A percentile compares a stretch with the other conserved stretches of the same genome.
These are phyloP conservation scores for Edaphochlamys debaryana DNA, from an alignment of 139 green algal genomes.

Conservation along the genomic window DNA sequence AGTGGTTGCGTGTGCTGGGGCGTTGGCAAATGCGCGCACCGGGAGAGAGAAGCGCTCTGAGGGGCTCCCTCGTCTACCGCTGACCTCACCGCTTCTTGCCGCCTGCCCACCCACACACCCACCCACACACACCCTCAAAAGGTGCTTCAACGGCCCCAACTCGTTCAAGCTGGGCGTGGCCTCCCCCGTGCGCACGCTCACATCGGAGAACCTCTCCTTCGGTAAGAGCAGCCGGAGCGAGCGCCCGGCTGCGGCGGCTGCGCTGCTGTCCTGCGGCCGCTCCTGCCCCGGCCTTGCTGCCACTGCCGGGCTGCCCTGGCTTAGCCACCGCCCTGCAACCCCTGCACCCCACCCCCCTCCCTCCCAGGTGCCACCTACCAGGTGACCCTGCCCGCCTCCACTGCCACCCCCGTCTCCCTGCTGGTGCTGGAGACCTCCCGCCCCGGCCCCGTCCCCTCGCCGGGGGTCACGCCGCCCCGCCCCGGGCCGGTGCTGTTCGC, in stretches of 20 bases:
- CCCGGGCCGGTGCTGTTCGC: no score
- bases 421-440: slow-evolving; percentile 2
- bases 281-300: no score
- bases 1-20: no score
- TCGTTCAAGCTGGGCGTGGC: slow-evolving; percentile 3
- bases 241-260: not conserved
- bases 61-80: not conserved
- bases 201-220: not conserved
- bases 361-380: not conserved
- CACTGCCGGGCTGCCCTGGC: no score
- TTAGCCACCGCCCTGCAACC: not conserved
- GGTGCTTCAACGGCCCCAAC: slow-evolving; percentile 29
- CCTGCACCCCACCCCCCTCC: not conserved
- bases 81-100: not conserved
- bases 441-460: no score
- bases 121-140: not conserved
- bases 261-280: not conserved
- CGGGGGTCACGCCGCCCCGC: no score
- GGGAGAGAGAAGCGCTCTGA: no score
- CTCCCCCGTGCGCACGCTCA: not conserved
- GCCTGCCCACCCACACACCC: no score
- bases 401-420: not conserved
- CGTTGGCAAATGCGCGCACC: no score
- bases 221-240: not conserved
- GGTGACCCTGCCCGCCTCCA: not conserved